These are phyloP conservation scores for Kondoa malvinella DNA, from an alignment of 768 basidiomycete genomes.

Conservation along the genomic window DNA sequence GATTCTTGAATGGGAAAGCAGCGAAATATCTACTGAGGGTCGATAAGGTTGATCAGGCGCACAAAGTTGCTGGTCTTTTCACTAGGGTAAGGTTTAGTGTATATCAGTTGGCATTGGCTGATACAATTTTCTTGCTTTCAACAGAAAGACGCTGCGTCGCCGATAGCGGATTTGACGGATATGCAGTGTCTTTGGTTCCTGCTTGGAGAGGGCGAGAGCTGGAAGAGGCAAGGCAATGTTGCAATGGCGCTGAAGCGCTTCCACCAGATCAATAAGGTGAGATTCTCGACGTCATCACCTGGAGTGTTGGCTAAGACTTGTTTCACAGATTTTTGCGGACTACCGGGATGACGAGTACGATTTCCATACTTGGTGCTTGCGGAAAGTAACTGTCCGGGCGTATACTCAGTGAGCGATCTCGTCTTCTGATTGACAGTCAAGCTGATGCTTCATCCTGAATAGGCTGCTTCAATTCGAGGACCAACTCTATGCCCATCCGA, in stretches of 20 bases:
- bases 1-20: constrained; percentile 82
- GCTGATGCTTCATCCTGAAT: constrained; percentile 7
- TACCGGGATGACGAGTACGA: constrained; percentile 82
- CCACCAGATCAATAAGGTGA: constrained; percentile 53
- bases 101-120: background rate
- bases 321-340: constrained; percentile 57
- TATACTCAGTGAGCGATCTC: constrained; percentile 53
- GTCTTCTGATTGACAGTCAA: background rate
- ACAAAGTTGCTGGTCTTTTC: constrained; percentile 59
- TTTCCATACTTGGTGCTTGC: constrained; percentile 85
- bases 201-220: constrained; percentile 59
- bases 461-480: constrained; percentile 75
- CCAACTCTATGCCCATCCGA: constrained; percentile 53
- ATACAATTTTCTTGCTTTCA: background rate
- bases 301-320: no score
- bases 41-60: constrained; percentile 60
- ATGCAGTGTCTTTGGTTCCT: constrained; percentile 89
- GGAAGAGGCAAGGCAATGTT: constrained; percentile 47
- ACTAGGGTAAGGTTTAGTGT: constrained; percentile 51
- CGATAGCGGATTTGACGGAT: constrained; percentile 69
- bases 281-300: constrained; percentile 23
- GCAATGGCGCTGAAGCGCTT: constrained; percentile 75
- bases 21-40: constrained; percentile 79
- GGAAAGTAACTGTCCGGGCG: constrained; percentile 69
- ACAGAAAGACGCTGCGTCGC: constrained; percentile 67